Evolutionary conservation across 1,284 basidiomycete genomes (phyloP).

Genomic region (Rhodotorula sp.): DNA sequence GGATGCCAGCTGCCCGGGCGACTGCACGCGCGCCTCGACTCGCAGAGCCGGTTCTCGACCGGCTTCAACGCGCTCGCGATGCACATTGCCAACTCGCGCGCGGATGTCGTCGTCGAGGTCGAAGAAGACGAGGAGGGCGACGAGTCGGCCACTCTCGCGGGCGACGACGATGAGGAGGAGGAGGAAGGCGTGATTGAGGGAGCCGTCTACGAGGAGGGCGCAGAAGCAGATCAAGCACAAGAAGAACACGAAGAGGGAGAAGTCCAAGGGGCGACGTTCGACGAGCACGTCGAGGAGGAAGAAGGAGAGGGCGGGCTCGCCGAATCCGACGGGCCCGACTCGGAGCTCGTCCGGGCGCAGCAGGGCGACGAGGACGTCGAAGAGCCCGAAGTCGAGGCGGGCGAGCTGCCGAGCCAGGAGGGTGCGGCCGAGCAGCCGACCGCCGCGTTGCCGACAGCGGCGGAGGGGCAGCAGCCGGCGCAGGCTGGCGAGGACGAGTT

Average conservation of each 20-base stretch:
- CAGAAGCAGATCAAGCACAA: background rate
- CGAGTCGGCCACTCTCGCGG: slow-evolving; percentile 4
- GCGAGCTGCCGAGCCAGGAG: slow-evolving; percentile 8
- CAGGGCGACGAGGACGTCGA: background rate
- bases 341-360: slow-evolving; percentile 10
- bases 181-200: background rate
- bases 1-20: slow-evolving; percentile 43
- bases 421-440: too few relatives aligned
- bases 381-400: background rate
- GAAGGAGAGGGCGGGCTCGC: background rate
- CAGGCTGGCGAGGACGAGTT: slow-evolving; percentile 22
- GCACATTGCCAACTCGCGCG: slow-evolving; percentile 32
- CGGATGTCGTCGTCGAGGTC: background rate
- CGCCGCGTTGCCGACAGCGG: too few relatives aligned
- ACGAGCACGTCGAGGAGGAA: background rate
- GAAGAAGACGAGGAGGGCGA: slow-evolving; percentile 15
- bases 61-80: slow-evolving; percentile 45
- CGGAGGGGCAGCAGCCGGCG: background rate
- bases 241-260: slow-evolving; percentile 22
- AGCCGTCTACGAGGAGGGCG: background rate
- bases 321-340: slow-evolving; percentile 27
- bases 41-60: slow-evolving; percentile 37
- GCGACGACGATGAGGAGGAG: background rate
- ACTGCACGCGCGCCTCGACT: slow-evolving; percentile 35
- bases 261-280: background rate